Base-by-base conservation (phyloP, 2,329 filamentous ascomycete species). In the Ceratocystis ficicola region DNA sequence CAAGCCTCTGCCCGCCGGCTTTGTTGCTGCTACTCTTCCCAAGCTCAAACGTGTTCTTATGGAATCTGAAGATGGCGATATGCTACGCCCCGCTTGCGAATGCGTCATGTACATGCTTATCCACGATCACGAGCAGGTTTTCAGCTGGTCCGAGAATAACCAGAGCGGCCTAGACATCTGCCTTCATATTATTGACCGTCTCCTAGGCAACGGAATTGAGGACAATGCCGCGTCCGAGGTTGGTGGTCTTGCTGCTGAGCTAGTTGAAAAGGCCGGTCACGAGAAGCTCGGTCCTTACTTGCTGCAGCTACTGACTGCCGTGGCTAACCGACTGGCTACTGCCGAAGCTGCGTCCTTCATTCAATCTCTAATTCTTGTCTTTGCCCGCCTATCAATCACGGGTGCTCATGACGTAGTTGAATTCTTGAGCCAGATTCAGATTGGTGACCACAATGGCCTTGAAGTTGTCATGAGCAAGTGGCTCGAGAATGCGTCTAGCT, bases 201-300 rank as follows among this genome's bases (percentile, higher is more conserved):
- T 99, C 3, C 82, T 99, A 36, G 87, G 89, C 2, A 87, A 89
- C 1, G 77, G 82, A 1, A 87, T 97, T n/a, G 89, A 95, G 71
- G 94, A 99, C 72, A 90, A 93, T 71, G 89, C 91, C 20, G 94
- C 93, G 4, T 90, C 91, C n/a, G 93, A 99, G 77, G 92, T 99
- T 55, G 94, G 94, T 70, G 90, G 91, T 17, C 83, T 99, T 69
- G 94, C 94, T 3, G 93, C 93, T 1, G 92, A 96, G 75, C 80
- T 99, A 32, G 94, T 99, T 0, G 93, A 97, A 76, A 96, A 94
- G 76, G 94, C 93, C 63, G 94, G 94, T 10, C 86, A 91, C 46
- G 92, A 96, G 73, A 85, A 89, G 65, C 84, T 99, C 10, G 94
- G 94, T 0, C 92, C 92, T 10, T 96, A 90, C 74, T 81, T 99